Conservation (phyloP, 2,329 filamentous ascomycete species). For the Aspergillus quadricinctus region DNA sequence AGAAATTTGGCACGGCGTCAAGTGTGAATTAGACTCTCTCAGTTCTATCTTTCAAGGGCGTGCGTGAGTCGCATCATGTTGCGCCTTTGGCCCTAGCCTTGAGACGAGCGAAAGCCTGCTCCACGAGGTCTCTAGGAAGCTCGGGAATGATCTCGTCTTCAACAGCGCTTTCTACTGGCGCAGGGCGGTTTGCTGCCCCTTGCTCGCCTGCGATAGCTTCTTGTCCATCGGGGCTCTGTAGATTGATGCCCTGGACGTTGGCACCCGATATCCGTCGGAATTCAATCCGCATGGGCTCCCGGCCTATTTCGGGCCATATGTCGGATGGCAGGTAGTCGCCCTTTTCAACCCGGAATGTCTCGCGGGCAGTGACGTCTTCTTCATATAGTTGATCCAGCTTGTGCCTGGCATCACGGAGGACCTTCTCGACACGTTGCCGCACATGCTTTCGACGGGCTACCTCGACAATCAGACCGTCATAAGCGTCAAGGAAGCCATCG, state of each 20-base stretch:
- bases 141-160: conserved; percentile 39
- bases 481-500: conserved; percentile 77
- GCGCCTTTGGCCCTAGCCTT: conserved; percentile 27
- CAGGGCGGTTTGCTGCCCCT: conserved; percentile 5
- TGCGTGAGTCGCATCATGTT: conserved; percentile 8
- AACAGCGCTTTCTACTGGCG: conserved; percentile 9
- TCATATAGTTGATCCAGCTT: conserved; percentile 72
- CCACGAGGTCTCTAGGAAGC: conserved; percentile 39
- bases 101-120: conserved; percentile 39
- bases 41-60: too few species aligned
- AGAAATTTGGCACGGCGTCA: not conserved
- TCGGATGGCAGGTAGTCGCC: conserved; percentile 84
- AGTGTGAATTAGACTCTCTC: too few species aligned
- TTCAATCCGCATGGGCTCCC: conserved; percentile 50
- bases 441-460: conserved; percentile 69
- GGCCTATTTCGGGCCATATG: conserved; percentile 71
- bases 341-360: conserved; percentile 74
- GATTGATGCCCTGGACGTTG: conserved; percentile 22
- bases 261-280: conserved; percentile 35
- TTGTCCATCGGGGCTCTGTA: conserved; percentile 8
- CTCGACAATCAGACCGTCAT: conserved; percentile 80
- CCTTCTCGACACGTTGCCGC: conserved; percentile 67
- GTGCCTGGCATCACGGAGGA: conserved; percentile 73
- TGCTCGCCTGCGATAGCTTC: conserved; percentile 3
- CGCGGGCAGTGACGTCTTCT: conserved; percentile 67